Conservation (phyloP, 2,329 filamentous ascomycete species). For the Xylogone sp. region DNA sequence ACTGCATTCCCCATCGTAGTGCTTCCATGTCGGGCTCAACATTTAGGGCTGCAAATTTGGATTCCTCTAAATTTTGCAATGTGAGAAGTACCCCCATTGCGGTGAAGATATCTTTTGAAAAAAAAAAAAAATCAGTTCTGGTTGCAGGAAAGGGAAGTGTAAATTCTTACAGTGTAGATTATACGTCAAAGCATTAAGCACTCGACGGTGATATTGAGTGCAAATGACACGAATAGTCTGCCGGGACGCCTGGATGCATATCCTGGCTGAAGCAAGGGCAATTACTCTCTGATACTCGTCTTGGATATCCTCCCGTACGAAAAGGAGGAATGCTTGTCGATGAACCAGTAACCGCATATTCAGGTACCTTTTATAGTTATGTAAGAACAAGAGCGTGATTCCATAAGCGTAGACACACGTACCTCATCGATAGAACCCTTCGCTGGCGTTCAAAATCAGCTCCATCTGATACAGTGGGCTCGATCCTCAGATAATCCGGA, state of each 20-base stretch:
- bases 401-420: background rate
- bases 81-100: conserved; percentile 1
- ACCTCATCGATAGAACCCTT: background rate
- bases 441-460: background rate
- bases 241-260: background rate
- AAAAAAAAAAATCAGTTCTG: background rate
- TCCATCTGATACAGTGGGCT: background rate
- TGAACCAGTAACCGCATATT: background rate
- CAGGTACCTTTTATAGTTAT: no score
- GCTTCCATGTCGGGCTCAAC: background rate
- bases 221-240: background rate
- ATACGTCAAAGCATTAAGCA: background rate
- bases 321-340: background rate
- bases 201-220: background rate
- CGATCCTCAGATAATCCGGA: background rate
- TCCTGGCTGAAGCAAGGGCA: background rate
- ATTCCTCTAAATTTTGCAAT: background rate
- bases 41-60: background rate
- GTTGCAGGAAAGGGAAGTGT: background rate
- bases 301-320: background rate
- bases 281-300: background rate
- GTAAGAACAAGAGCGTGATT: no score
- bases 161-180: background rate
- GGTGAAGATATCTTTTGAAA: background rate
- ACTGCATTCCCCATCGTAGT: background rate